Evolutionary conservation across 2,329 filamentous ascomycete genomes (phyloP).

Genomic region (Pseudogymnoascus sp.): DNA sequence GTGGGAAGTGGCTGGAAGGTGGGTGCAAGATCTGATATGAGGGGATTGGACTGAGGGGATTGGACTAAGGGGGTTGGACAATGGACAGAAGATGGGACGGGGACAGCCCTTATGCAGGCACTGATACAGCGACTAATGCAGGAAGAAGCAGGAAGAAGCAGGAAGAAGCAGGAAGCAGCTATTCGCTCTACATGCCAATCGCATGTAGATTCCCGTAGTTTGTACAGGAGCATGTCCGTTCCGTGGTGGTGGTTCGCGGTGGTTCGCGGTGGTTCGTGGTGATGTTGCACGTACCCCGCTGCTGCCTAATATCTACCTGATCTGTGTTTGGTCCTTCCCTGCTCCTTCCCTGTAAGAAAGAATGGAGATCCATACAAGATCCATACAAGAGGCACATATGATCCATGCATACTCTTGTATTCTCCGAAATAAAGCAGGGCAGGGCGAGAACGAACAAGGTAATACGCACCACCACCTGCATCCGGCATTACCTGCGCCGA

Average conservation of each 20-base stretch:
- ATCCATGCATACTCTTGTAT: no score
- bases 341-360: neutral
- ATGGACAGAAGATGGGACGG: no score
- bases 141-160: no score
- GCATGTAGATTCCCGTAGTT: neutral
- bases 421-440: no score
- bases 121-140: neutral
- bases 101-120: neutral
- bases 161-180: no score
- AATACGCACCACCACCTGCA: neutral
- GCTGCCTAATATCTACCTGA: neutral
- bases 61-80: no score
- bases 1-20: neutral
- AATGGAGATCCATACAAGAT: no score
- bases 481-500: neutral
- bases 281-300: neutral
- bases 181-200: no score
- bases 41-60: neutral
- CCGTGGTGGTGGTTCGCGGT: neutral
- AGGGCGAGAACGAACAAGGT: no score
- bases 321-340: neutral
- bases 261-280: neutral
- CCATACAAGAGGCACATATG: no score
- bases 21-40: neutral
- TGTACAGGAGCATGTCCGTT: neutral